Evolutionary conservation across 139 green algal species (phyloP).

Genomic region (Nannochloris sp.): DNA sequence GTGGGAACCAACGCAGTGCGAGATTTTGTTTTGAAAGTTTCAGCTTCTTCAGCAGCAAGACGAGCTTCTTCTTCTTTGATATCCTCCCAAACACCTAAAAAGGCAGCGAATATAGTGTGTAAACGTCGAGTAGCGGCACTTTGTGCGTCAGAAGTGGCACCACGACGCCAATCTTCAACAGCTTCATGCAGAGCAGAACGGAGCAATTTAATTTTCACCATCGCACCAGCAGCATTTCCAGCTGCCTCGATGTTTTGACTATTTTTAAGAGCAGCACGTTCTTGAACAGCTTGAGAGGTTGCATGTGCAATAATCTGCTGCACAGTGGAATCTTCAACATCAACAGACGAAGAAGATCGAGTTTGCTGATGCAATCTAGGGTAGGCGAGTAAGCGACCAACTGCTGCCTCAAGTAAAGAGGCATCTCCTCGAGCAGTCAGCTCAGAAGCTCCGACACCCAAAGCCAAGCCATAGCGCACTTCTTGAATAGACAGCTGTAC

Average conservation of each 20-base stretch:
- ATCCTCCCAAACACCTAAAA: conserved; percentile 38
- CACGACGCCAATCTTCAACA: not conserved
- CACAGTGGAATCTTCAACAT: not conserved
- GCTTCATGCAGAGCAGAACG: conserved; percentile 37
- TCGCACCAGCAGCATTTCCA: conserved; percentile 41
- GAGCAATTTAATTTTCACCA: conserved; percentile 34
- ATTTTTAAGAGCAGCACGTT: not conserved
- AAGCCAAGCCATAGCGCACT: conserved; percentile 46
- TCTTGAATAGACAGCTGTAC: conserved; percentile 70
- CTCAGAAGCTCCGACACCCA: conserved; percentile 26
- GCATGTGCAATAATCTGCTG: not conserved
- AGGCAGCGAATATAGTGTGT: conserved; percentile 25
- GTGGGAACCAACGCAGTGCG: conserved; percentile 37
- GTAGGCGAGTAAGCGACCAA: not conserved
- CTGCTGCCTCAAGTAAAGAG: not conserved
- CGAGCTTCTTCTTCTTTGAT: conserved; percentile 51
- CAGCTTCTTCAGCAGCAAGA: conserved; percentile 51
- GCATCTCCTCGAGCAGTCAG: not conserved
- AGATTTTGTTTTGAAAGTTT: conserved; percentile 73
- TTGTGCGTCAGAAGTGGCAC: not conserved
- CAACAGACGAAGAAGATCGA: not conserved
- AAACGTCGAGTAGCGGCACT: conserved; percentile 18
- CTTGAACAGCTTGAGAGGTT: not conserved
- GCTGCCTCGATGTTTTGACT: not conserved
- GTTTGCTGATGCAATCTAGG: not conserved